These are phyloP conservation scores for Pythium periplocum DNA, from an alignment of 352 stramenopile genomes.

Conservation along the genomic window DNA sequence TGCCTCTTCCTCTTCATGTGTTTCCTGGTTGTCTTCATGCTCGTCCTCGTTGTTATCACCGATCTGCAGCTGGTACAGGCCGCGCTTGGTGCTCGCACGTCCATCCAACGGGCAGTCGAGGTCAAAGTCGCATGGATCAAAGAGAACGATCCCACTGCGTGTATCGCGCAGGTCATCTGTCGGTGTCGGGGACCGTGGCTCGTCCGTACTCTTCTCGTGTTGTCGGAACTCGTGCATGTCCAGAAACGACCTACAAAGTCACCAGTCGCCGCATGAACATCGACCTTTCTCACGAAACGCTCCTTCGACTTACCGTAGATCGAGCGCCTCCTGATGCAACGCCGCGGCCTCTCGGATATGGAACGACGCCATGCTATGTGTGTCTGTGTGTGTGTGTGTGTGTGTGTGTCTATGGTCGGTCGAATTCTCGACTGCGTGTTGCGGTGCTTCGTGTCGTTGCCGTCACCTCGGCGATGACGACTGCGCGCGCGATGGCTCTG, in stretches of 20 bases:
- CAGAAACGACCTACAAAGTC: slow-evolving; percentile 7
- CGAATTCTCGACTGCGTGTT: not conserved
- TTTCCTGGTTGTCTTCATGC: slow-evolving; percentile 15
- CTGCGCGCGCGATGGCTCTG: too few species aligned
- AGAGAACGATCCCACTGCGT: slow-evolving; percentile 17
- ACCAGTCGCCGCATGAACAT: too few species aligned
- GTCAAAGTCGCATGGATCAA: slow-evolving; percentile 10
- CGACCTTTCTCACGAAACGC: too few species aligned
- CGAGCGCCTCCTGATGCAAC: not conserved
- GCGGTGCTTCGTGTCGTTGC: not conserved
- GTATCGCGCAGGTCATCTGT: slow-evolving; percentile 1
- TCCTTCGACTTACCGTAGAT: not conserved
- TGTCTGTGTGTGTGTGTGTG: not conserved
- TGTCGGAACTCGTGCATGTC: not conserved
- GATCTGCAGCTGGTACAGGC: slow-evolving; percentile 5
- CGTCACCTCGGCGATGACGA: not conserved
- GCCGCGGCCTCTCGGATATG: not conserved
- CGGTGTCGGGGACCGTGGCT: slow-evolving; percentile 12
- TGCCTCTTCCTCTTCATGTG: slow-evolving; percentile 3
- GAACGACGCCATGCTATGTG: not conserved
- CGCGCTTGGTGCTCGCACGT: not conserved
- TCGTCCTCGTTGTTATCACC: slow-evolving; percentile 19
- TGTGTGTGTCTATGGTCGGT: not conserved
- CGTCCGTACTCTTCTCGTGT: slow-evolving; percentile 3
- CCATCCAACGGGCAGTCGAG: not conserved